Evolutionary conservation across 2,329 filamentous ascomycete species (phyloP).

Genomic region (Periconia digitata): DNA sequence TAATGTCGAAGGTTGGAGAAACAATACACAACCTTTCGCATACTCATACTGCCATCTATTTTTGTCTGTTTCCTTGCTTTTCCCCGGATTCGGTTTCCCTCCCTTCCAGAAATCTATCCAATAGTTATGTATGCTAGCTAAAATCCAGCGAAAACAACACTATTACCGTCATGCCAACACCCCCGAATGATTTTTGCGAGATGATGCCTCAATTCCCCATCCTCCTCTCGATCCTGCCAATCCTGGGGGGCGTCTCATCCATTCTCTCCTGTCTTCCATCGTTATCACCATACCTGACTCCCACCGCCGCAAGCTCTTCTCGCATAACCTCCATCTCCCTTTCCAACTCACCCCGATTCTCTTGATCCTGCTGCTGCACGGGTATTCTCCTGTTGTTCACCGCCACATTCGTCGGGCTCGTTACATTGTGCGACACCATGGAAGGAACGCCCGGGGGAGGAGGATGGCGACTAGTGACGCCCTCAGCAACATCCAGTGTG

Average conservation of each 20-base stretch:
- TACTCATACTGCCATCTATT: background rate
- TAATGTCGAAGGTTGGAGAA: background rate
- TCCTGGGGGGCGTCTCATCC: conserved; percentile 41
- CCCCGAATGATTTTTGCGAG: background rate
- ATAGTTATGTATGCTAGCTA: background rate
- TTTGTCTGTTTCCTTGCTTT: background rate
- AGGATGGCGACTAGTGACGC: conserved; percentile 13
- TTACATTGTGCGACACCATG: background rate
- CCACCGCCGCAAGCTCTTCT: conserved; percentile 21
- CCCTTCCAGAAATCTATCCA: background rate
- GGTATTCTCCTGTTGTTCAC: conserved; percentile 15
- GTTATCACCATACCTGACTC: conserved; percentile 21
- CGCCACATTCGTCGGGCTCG: background rate
- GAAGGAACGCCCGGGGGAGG: background rate
- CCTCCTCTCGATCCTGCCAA: conserved; percentile 35
- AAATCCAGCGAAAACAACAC: background rate
- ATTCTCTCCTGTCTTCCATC: conserved; percentile 24
- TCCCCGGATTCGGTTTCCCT: background rate
- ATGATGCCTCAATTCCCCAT: conserved; percentile 10
- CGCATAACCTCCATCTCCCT: conserved; percentile 27
- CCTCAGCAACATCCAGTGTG: conserved; percentile 15
- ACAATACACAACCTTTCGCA: background rate
- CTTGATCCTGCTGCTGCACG: conserved; percentile 31
- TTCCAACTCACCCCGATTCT: conserved; percentile 33
- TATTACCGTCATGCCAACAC: background rate